Evolutionary conservation across 805 yeast genomes (phyloP), one percentile per base, ranked within the genome.

Genomic region (Teunomyces funiuensis): DNA sequence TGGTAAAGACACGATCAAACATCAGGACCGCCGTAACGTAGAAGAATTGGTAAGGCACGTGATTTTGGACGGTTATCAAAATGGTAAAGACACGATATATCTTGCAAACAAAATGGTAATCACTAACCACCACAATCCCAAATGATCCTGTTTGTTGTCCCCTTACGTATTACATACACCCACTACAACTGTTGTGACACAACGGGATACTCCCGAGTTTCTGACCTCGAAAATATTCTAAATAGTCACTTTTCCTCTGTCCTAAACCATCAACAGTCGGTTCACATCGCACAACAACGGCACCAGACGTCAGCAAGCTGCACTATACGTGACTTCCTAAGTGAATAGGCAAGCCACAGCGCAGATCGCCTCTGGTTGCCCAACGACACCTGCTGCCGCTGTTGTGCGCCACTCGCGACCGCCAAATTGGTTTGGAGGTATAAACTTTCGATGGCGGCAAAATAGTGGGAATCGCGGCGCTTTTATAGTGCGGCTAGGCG

Each of bases 191-290:
- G 69, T 69, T 36, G 69, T 68, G 74, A 61, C 55, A 55, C 67
- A 66, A 69, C 75, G 75, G 75, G 75, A 69, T 56, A 64, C 72
- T 45, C 54, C 34, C 50, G 50, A 57, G 69, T 66, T 54, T 57
- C 60, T 27, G 47, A 54, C 60, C 68, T 57, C 60, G 43, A 49
- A 55, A 58, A 63, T 60, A 65, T 69, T 53, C 75, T 69, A 57
- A 54, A 51, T 65, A 67, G 63, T 60, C 73, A 66, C 31, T 51
- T 61, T 53, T 30, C 46, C 13, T 65, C 73, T 68, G 63, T 59
- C 73, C 72, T 59, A 50, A 56, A 46, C 38, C 47, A 46, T 54
- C 63, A 60, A 57, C 65, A 59, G 45, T 41, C 34, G 46, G 46
- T 51, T 44, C 51, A 57, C 56, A 53, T 41, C 51, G 50, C 39